Base-by-base conservation (phyloP, 345 rosid species). In the Gynandropsis gynandra region DNA sequence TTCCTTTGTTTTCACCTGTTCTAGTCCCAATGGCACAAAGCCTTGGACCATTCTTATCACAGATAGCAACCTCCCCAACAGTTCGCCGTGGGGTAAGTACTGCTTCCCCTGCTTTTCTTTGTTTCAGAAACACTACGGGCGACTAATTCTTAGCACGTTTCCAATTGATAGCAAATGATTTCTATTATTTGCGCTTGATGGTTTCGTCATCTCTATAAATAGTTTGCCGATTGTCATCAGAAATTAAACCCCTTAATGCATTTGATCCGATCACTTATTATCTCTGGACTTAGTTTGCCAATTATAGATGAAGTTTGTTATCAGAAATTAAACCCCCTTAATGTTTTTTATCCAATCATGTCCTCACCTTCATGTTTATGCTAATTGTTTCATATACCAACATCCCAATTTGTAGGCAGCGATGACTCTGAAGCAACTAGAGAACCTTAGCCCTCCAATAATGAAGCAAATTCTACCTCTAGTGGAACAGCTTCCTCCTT, bases 381-480 rank as follows among this genome's bases (percentile, higher is more conserved):
- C 20, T 33, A 16, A 16, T 16, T 29, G 56, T 42, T 1, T 10
- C 13, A 43, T 35, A 56, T 20, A 11, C 20, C 38, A 15, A 20
- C 13, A 44, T 21, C 52, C 52, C 11, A 61, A 33, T 47, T 54
- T 74, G 68, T 84, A 92, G 95, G 98, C 95, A 42, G 98, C 87
- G 75, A 81, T 87, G 83, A 87, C 98, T 10, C 43, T 85, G 54
- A 92, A 87, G 77, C 95, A 87, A 65, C 58, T 92, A 58, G 97
- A 83, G 76, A 82, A 70, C 66, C 80, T 87, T 52, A 81, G 95
- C 43, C 98, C 97, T 60, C 88, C 95, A 19, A 77, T 92, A 36
- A 75, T 92, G 93, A 92, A 85, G 80, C 98, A 92, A 72, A 92
- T 77, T 65, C 74, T 92, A 63, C 98, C 98, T 42, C 56, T 92